These are phyloP conservation scores for Wickerhamiella sorbophila DNA, from an alignment of 805 yeast species.

Conservation along the genomic window DNA sequence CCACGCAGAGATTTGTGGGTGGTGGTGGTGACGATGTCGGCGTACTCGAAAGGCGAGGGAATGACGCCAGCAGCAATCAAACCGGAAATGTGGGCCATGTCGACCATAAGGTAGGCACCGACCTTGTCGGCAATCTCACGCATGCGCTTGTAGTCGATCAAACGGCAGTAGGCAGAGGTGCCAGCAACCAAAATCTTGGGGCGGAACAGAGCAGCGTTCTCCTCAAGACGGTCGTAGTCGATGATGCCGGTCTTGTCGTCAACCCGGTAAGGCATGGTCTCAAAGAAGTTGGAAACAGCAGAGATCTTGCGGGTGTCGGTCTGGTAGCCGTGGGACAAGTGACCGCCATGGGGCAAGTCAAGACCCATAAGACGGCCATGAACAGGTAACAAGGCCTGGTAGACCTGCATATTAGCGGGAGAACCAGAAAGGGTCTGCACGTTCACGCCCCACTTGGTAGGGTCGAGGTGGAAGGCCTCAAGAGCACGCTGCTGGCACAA, in stretches of 20 bases:
- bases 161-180: conserved; percentile 88
- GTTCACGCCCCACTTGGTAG: conserved; percentile 91
- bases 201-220: conserved; percentile 73
- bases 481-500: conserved; percentile 87
- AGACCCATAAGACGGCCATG: conserved; percentile 95
- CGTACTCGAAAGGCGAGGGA: conserved; percentile 81
- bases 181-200: conserved; percentile 95
- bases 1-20: conserved; percentile 97
- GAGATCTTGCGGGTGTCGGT: conserved; percentile 81
- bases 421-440: conserved; percentile 94
- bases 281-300: conserved; percentile 83
- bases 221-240: conserved; percentile 77
- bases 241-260: conserved; percentile 76
- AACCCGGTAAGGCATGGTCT: conserved; percentile 94
- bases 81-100: conserved; percentile 98
- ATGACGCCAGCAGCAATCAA: conserved; percentile 88
- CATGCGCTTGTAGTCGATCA: conserved; percentile 82
- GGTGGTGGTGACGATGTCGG: conserved; percentile 95
- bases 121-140: conserved; percentile 80
- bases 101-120: conserved; percentile 84
- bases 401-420: conserved; percentile 89
- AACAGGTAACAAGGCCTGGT: conserved; percentile 74
- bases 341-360: conserved; percentile 97
- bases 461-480: conserved; percentile 59
- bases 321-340: conserved; percentile 93